phyloP scores from a whole-genome alignment of 805 yeast species.

The Saccharomycopsis javanensis region DNA sequence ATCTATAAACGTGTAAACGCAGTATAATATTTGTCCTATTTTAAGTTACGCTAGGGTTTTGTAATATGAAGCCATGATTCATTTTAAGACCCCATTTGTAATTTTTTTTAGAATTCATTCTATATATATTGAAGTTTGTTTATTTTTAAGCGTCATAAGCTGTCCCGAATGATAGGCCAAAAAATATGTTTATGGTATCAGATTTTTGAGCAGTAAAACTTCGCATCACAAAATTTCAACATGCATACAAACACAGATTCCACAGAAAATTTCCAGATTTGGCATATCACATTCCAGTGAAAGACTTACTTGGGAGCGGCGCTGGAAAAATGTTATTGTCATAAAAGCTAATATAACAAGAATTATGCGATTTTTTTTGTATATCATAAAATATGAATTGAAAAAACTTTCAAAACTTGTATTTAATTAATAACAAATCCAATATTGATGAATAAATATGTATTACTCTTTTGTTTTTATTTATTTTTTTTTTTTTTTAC shows the following conservation, averaged over 20 bases:
- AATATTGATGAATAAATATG: no score
- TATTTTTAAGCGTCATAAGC: no score
- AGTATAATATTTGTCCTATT: background rate
- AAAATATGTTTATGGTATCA: background rate
- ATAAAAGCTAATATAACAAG: background rate
- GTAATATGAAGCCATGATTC: no score
- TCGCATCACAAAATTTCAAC: background rate
- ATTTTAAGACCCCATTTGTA: no score
- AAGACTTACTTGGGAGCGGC: background rate
- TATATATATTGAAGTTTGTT: no score
- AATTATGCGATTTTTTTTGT: background rate
- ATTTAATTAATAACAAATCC: background rate
- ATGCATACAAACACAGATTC: background rate
- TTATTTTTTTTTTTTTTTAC: no score
- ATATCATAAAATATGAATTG: background rate
- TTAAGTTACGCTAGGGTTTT: background rate
- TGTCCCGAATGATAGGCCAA: no score
- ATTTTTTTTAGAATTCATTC: no score
- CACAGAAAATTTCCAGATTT: background rate
- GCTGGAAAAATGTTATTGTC: background rate
- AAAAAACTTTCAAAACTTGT: background rate
- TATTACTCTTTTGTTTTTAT: no score
- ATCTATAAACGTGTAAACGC: background rate
- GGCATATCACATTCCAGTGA: background rate
- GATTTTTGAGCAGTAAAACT: background rate